Conservation (phyloP, 495 filamentous ascomycete genomes). For the Astrothelium subdiscretum region DNA sequence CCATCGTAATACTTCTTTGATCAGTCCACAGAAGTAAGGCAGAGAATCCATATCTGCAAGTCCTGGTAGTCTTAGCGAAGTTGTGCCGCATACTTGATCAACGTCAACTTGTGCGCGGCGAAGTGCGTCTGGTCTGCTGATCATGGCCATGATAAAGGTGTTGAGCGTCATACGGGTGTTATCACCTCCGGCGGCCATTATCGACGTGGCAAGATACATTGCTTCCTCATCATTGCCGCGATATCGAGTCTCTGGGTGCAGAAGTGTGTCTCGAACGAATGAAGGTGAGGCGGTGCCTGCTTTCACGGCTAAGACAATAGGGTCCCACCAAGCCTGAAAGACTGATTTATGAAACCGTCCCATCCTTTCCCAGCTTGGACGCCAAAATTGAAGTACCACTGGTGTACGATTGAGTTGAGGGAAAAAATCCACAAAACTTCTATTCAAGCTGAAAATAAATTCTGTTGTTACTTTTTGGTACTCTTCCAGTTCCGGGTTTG, state of each 20-base stretch:
- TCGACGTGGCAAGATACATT: slow-evolving; percentile 34
- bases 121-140: slow-evolving; percentile 38
- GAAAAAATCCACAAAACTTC: slow-evolving; percentile 31
- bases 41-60: slow-evolving; percentile 21
- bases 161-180: slow-evolving; percentile 31
- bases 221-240: slow-evolving; percentile 30
- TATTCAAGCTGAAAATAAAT: slow-evolving; percentile 24
- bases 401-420: slow-evolving; percentile 30
- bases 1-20: slow-evolving; percentile 31
- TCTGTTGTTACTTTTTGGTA: slow-evolving; percentile 21
- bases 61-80: slow-evolving; percentile 26
- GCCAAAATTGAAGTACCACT: slow-evolving; percentile 31
- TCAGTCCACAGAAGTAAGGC: slow-evolving; percentile 25
- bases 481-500: slow-evolving; percentile 19
- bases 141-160: slow-evolving; percentile 39
- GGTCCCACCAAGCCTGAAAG: slow-evolving; percentile 30
- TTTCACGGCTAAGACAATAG: slow-evolving; percentile 17
- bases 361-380: slow-evolving; percentile 24
- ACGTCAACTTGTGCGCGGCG: slow-evolving; percentile 47
- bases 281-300: slow-evolving; percentile 21
- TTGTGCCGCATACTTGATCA: slow-evolving; percentile 34
- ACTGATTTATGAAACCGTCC: slow-evolving; percentile 24
- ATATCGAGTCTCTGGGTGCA: slow-evolving; percentile 28
- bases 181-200: slow-evolving; percentile 37
- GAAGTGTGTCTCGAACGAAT: slow-evolving; percentile 27